Evolutionary conservation across 106 monocot genomes (phyloP), one percentile per base, ranked within the genome.

Genomic region (Dendrobium chrysotoxum): DNA sequence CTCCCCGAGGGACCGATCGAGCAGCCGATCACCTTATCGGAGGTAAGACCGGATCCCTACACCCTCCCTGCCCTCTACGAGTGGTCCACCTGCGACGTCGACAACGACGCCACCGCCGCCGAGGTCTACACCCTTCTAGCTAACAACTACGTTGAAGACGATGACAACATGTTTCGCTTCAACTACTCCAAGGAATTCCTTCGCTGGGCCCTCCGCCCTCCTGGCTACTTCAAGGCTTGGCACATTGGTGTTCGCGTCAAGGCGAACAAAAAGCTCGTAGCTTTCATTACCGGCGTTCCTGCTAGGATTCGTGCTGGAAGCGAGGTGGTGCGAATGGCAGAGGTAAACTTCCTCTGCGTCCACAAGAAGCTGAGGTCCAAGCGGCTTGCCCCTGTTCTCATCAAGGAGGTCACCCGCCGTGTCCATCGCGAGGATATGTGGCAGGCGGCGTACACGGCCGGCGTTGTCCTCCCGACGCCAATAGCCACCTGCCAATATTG

Each of bases 161-260:
- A 95, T 79, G 95, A 95, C 85, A 95, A 87, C 84, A 92, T 95
- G 95, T 95, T 95, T 85, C 81, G 92, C 0, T 95, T 95, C 85
- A 92, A 95, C 82, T 95, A 95, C 88, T 92, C 95, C 61, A 75
- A 73, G 40, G 84, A 81, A 75, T 95, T 95, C 88, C 92, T 92
- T 75, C 83, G 79, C 10, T 95, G 95, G 92, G 92, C 95, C 10
- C 90, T 95, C 30, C 88, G 84, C 30, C 95, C 95, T 39, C 95
- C 90, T 25, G 86, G 86, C 54, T 88, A 82, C 87, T 92, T 80
- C 84, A 76, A 75, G 35, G 55, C 87, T 28, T 95, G 92, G 92
- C 95, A 95, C 87, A 92, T 95, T 73, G 92, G 95, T 28, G 95
- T 95, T 35, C 85, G 95, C 40, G 92, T 84, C 28, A 88, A 80